These are phyloP conservation scores for Monsonia emarginata DNA, from an alignment of 441 rosid genomes.

Conservation along the genomic window DNA sequence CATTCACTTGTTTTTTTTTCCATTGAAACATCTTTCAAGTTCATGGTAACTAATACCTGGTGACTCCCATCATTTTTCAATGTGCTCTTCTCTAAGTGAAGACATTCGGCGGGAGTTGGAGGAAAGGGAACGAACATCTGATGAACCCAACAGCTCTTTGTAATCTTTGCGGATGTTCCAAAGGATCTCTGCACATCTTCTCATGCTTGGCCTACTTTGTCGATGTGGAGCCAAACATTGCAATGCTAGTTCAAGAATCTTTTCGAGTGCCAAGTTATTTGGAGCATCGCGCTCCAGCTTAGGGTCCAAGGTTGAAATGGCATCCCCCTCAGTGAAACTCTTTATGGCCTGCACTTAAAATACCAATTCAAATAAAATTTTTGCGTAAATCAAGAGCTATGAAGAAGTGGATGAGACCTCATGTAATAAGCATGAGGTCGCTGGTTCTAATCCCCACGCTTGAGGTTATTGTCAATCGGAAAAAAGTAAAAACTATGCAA, in stretches of 20 bases:
- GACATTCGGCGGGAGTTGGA: slow-evolving; percentile 29
- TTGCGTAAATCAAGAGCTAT: no score
- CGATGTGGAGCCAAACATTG: slow-evolving; percentile 66
- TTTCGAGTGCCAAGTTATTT: slow-evolving; percentile 51
- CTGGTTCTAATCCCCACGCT: no score
- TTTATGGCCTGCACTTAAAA: slow-evolving; percentile 59
- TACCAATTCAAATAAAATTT: slow-evolving; percentile 1
- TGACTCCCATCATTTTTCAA: no score
- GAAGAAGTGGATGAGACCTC: no score
- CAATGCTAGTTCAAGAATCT: slow-evolving; percentile 59
- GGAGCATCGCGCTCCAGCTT: slow-evolving; percentile 41
- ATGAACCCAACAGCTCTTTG: slow-evolving; percentile 33
- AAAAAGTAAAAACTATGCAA: no score
- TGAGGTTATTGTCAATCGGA: no score
- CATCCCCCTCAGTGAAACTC: slow-evolving; percentile 56
- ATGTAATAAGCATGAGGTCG: no score
- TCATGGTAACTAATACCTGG: no score
- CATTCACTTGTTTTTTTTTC: no score
- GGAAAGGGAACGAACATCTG: slow-evolving; percentile 26
- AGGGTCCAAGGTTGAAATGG: slow-evolving; percentile 53
- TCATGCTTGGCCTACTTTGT: slow-evolving; percentile 73
- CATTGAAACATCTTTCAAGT: no score
- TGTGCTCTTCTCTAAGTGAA: slow-evolving; percentile 19
- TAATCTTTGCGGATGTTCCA: slow-evolving; percentile 83
- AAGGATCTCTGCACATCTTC: slow-evolving; percentile 68